Evolutionary conservation across 1,284 basidiomycete genomes (phyloP), one percentile per base, ranked within the genome.

Genomic region (Inonotus hispidus): DNA sequence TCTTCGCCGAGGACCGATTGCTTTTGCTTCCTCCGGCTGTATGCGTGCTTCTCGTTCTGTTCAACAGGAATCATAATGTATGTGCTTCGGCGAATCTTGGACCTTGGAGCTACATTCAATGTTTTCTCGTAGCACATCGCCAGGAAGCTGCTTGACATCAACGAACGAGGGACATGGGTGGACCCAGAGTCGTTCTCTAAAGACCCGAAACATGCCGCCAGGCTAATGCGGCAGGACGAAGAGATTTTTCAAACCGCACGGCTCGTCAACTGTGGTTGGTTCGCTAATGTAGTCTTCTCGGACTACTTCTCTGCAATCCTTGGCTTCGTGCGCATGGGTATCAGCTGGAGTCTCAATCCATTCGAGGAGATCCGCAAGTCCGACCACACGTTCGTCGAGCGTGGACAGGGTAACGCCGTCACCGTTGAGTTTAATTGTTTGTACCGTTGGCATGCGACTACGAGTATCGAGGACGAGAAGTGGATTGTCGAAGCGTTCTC

Each of bases 1-100:
- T 79, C 0, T 92, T 93, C 68, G 83, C 88, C 0, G 90, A 92
- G 69, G 83, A 90, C 65, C 78, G 91, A 50, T 74, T 95, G n/a
- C 75, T 92, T 45, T 76, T 83, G 66, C 73, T 83, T 63, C 80
- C 82, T 3, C 80, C 82, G 3, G 74, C 78, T 4, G 72, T 79
- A 1, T 75, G 75, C 32, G 82, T 76, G 5, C 71, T 84, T 23
- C 72, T 82, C 1, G 72, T 84, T 35, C 63, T 84, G 0, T 80
- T 84, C 70, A 75, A 71, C 54, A 72, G 81, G 6, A 81, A 81
- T 61, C 79, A 81, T 66, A 80, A 82, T 64, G 78, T 79, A 59
- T n/a, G 72, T 68, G 11, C 35, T 56, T 62, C 29, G 19, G 49
- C 49, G 32, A 6, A 13, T 56, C 8, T 32, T 32, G 32, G 32